Percentiles rank a stretch among this genome's conserved stretches.
These are phyloP conservation scores for Suillus paluster DNA, from an alignment of 768 basidiomycete genomes.

Conservation along the genomic window DNA sequence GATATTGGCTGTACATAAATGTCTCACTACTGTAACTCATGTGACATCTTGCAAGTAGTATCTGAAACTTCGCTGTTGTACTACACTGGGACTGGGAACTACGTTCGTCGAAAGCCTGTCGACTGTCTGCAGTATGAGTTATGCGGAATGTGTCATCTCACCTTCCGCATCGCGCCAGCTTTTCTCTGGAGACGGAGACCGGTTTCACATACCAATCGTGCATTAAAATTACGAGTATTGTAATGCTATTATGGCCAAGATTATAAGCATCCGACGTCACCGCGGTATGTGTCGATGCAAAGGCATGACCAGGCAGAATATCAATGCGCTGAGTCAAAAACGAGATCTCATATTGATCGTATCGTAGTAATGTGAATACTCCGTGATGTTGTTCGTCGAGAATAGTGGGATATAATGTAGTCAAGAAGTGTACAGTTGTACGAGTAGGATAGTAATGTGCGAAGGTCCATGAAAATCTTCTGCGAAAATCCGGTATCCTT, in stretches of 20 bases:
- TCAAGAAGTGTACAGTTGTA: not conserved
- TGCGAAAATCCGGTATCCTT: conserved; percentile 2
- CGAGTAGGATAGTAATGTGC: not conserved
- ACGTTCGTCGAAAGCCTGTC: too few relatives aligned
- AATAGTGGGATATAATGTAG: conserved; percentile 9
- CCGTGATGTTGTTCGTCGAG: not conserved
- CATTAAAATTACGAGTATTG: not conserved
- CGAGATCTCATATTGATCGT: not conserved
- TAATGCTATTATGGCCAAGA: not conserved
- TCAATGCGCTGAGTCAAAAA: not conserved
- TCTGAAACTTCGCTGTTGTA: not conserved
- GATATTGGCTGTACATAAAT: conserved; percentile 1
- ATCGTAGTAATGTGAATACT: not conserved
- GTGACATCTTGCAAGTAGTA: not conserved
- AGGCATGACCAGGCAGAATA: not conserved
- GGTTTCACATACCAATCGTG: too few relatives aligned
- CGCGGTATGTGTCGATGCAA: not conserved
- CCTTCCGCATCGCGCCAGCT: not conserved
- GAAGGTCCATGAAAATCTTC: conserved; percentile 10
- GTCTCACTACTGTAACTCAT: not conserved
- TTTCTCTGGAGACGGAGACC: too few relatives aligned
- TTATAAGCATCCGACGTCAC: not conserved
- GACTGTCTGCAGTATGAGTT: too few relatives aligned
- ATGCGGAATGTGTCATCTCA: too few relatives aligned
- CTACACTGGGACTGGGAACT: too few relatives aligned